These are phyloP conservation scores for Phytophthora syringae DNA, from an alignment of 352 stramenopile species.

Conservation along the genomic window DNA sequence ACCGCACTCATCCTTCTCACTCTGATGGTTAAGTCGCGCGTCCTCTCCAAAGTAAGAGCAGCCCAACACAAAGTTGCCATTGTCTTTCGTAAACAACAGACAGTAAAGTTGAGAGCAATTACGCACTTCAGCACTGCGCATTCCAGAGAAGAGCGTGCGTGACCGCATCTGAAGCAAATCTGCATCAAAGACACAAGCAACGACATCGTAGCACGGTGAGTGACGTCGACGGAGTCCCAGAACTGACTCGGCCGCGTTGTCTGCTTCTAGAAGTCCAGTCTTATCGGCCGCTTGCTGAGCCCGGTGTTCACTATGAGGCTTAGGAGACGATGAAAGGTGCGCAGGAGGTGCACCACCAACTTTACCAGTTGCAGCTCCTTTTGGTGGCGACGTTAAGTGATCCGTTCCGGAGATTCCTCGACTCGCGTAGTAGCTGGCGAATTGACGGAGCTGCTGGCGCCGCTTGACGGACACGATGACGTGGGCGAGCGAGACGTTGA, in stretches of 20 bases:
- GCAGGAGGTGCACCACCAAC: neutral
- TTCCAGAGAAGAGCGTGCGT: conserved; percentile 23
- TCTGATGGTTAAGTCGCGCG: conserved; percentile 22
- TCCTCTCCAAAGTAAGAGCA: conserved; percentile 45
- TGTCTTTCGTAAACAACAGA: conserved; percentile 46
- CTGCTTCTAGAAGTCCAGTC: neutral
- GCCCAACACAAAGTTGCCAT: conserved; percentile 41
- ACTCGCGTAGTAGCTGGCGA: conserved; percentile 71
- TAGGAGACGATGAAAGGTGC: neutral
- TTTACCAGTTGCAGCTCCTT: neutral
- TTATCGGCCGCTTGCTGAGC: conserved; percentile 1
- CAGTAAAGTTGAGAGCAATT: conserved; percentile 61
- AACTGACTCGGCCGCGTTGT: conserved; percentile 14
- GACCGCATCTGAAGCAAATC: conserved; percentile 16
- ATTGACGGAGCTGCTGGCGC: conserved; percentile 66
- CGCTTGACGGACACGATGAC: conserved; percentile 80
- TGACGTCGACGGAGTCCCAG: conserved; percentile 20
- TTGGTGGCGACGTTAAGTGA: conserved; percentile 36
- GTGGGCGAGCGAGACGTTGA: conserved; percentile 70
- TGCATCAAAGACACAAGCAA: conserved; percentile 50
- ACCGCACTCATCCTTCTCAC: conserved; percentile 19
- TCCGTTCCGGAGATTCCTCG: conserved; percentile 69
- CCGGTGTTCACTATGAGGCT: neutral
- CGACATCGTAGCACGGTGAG: conserved; percentile 34
- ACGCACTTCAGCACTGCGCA: conserved; percentile 29